Percentiles rank a stretch among this genome's conserved stretches.
These are phyloP conservation scores for Amphirosellinia nigrospora DNA, from an alignment of 495 filamentous ascomycete species.

Conservation along the genomic window DNA sequence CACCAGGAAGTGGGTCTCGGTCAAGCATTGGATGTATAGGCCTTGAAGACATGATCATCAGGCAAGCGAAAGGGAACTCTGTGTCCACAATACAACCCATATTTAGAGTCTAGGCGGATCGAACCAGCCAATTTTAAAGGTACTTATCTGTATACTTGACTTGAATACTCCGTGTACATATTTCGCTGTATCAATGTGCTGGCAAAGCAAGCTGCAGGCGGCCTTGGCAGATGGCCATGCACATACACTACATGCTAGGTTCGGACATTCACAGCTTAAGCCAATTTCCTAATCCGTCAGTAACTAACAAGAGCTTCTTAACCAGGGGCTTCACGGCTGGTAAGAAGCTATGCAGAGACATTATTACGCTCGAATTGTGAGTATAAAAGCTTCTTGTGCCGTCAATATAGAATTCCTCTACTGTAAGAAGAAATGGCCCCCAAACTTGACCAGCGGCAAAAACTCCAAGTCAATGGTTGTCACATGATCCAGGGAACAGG, in stretches of 20 bases:
- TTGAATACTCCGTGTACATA: slow-evolving; percentile 12
- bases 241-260: slow-evolving; percentile 22
- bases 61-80: slow-evolving; percentile 16
- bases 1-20: slow-evolving; percentile 26
- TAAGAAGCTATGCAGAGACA: slow-evolving; percentile 18
- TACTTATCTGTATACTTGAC: slow-evolving; percentile 22
- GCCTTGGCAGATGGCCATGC: slow-evolving; percentile 29
- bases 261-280: slow-evolving; percentile 17
- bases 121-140: neutral
- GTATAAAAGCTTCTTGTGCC: slow-evolving; percentile 27
- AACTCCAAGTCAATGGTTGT: slow-evolving; percentile 29
- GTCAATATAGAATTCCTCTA: slow-evolving; percentile 26
- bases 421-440: slow-evolving; percentile 32
- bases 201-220: slow-evolving; percentile 28
- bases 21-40: slow-evolving; percentile 23
- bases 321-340: slow-evolving; percentile 16
- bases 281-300: slow-evolving; percentile 26
- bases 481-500: slow-evolving; percentile 42
- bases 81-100: slow-evolving; percentile 26
- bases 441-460: slow-evolving; percentile 23
- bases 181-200: slow-evolving; percentile 23
- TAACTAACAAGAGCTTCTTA: slow-evolving; percentile 13
- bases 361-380: slow-evolving; percentile 2
- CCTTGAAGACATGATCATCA: slow-evolving; percentile 14
- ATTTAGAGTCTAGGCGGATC: neutral